Conservation (phyloP, 139 green algal genomes). For the Protoeuglena noctilucae region DNA sequence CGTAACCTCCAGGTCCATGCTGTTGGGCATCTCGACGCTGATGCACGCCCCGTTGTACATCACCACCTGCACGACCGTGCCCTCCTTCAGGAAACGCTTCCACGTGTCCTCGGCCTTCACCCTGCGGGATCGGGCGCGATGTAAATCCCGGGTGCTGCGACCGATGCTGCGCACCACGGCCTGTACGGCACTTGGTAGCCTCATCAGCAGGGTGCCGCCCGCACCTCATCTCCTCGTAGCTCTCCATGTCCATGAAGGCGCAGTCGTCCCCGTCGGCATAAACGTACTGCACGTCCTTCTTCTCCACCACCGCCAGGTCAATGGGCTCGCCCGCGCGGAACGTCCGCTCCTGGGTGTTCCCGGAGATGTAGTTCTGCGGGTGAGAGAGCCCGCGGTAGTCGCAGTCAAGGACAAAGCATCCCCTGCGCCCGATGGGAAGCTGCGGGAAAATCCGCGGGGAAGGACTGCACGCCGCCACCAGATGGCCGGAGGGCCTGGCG, state of each 20-base stretch:
- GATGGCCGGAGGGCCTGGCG: too few relatives aligned
- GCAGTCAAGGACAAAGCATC: too few relatives aligned
- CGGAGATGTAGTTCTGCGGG: constrained; percentile 78
- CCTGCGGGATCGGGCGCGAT: neutral
- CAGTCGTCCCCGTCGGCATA: constrained; percentile 65
- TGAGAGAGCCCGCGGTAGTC: too few relatives aligned
- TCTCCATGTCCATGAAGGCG: constrained; percentile 92
- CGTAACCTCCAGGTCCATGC: constrained; percentile 59
- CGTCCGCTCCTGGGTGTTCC: constrained; percentile 78
- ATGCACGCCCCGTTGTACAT: constrained; percentile 87
- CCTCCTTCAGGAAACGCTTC: constrained; percentile 82
- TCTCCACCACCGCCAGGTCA: constrained; percentile 13
- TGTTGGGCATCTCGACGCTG: constrained; percentile 61
- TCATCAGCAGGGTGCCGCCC: neutral
- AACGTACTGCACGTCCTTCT: constrained; percentile 46
- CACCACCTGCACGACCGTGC: constrained; percentile 47
- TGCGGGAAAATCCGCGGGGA: too few relatives aligned
- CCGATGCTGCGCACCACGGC: too few relatives aligned
- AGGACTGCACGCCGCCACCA: too few relatives aligned
- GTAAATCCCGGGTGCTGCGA: too few relatives aligned
- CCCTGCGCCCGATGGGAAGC: too few relatives aligned
- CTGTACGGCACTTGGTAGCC: neutral
- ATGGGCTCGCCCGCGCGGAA: constrained; percentile 89
- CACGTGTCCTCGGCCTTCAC: constrained; percentile 48
- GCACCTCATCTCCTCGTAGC: constrained; percentile 75